phyloP scores from a whole-genome alignment of 1,284 basidiomycete genomes.

The Apiotrichum gamsii region DNA sequence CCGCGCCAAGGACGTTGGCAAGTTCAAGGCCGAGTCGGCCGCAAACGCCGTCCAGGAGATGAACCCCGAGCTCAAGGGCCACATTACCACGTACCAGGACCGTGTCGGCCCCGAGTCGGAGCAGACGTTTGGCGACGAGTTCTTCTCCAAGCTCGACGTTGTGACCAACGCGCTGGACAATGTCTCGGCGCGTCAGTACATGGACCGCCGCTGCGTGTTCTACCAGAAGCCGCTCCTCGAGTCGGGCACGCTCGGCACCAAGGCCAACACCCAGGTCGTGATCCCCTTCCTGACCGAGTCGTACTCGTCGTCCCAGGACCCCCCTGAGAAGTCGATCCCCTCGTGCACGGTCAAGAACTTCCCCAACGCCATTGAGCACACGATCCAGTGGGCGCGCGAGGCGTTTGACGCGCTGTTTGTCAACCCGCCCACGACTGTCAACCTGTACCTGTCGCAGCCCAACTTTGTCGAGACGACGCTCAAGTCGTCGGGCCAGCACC shows the following conservation, averaged over 20 bases:
- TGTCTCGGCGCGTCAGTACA: slow-evolving; percentile 91
- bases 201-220: slow-evolving; percentile 98
- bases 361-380: slow-evolving; percentile 97
- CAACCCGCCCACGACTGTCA: slow-evolving; percentile 89
- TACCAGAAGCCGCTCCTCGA: slow-evolving; percentile 95
- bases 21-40: slow-evolving; percentile 96
- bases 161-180: slow-evolving; percentile 99
- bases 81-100: slow-evolving; percentile 86
- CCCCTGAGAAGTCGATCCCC: slow-evolving; percentile 96
- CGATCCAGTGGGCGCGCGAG: slow-evolving; percentile 96
- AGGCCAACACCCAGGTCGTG: slow-evolving; percentile 96
- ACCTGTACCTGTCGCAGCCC: slow-evolving; percentile 92
- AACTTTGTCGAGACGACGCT: slow-evolving; percentile 89
- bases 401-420: slow-evolving; percentile 91
- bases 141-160: slow-evolving; percentile 82
- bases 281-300: slow-evolving; percentile 95
- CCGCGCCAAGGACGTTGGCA: slow-evolving; percentile 91
- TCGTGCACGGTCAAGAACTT: slow-evolving; percentile 99
- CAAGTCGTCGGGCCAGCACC: slow-evolving; percentile 82
- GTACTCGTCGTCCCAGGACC: slow-evolving; percentile 97
- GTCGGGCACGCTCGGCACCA: slow-evolving; percentile 96
- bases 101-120: slow-evolving; percentile 91
- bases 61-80: slow-evolving; percentile 87
- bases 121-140: slow-evolving; percentile 81
- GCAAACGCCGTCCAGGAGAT: slow-evolving; percentile 88